These are phyloP conservation scores for Rhodosorus marinus DNA, from an alignment of 23 red algal species.

Conservation along the genomic window DNA sequence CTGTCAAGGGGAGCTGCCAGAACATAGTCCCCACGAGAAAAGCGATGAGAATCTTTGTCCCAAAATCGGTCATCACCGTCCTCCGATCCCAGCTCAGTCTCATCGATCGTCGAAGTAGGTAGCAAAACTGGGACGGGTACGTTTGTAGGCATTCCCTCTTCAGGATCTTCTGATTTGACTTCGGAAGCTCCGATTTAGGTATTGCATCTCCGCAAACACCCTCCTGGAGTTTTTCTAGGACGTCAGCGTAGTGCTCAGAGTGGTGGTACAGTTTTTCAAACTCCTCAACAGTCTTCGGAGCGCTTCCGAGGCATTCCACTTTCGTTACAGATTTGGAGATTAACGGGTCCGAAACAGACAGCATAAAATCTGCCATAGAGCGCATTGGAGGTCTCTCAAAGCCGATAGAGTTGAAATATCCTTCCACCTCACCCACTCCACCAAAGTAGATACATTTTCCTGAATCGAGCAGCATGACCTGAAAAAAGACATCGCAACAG, in stretches of 20 bases:
- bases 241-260: conserved; percentile 3
- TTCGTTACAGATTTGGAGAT: conserved; percentile 2
- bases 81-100: background rate
- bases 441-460: conserved; percentile 78
- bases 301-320: conserved; percentile 7
- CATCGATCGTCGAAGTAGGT: conserved; percentile 7
- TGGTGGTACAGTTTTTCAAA: conserved; percentile 13
- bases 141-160: conserved; percentile 5
- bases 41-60: conserved; percentile 43
- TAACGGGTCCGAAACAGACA: conserved; percentile 40
- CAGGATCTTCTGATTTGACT: background rate
- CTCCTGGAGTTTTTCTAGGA: conserved; percentile 1
- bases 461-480: conserved; percentile 19
- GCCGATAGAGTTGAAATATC: conserved; percentile 46
- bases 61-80: conserved; percentile 8
- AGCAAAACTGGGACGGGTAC: conserved; percentile 14
- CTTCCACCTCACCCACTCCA: conserved; percentile 26
- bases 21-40: conserved; percentile 50
- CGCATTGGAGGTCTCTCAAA: conserved; percentile 45
- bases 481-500: background rate
- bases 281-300: conserved; percentile 6
- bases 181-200: background rate
- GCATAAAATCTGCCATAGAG: conserved; percentile 72
- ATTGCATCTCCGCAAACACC: background rate
- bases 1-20: conserved; percentile 7